Evolutionary conservation across 2,329 filamentous ascomycete species (phyloP).

Genomic region (Madurella fahalii): DNA sequence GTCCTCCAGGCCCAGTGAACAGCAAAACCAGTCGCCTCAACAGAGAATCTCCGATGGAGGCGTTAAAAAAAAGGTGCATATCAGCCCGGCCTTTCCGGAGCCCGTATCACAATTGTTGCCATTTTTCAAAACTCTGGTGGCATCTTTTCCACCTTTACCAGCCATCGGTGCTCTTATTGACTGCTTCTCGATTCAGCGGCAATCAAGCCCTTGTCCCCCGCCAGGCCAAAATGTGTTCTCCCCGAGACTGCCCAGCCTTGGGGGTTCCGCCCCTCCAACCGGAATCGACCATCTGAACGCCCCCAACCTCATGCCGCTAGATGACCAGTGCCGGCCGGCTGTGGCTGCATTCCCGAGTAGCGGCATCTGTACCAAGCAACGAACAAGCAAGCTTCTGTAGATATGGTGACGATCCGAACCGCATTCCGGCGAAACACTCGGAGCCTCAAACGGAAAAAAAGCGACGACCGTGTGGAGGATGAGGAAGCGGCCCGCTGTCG

Average conservation of each 20-base stretch:
- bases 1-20: neutral
- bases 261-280: neutral
- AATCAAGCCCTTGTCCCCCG: neutral
- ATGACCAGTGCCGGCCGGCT: constrained; percentile 6
- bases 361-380: constrained; percentile 6
- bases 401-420: neutral
- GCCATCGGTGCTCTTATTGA: neutral
- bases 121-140: neutral
- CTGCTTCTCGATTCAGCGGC: neutral
- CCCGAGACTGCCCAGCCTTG: constrained; percentile 1
- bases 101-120: neutral
- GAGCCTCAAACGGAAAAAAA: constrained; percentile 3
- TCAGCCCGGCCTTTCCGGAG: constrained; percentile 14
- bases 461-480: neutral
- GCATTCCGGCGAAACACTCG: neutral
- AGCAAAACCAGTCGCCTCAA: neutral
- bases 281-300: neutral
- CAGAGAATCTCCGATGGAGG: neutral
- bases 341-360: constrained; percentile 20
- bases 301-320: constrained; percentile 5
- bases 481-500: neutral
- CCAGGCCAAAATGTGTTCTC: neutral
- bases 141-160: too few species aligned
- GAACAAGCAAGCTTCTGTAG: neutral
- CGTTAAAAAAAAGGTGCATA: neutral